phyloP scores from a whole-genome alignment of 2,329 filamentous ascomycete species.

The Colletotrichum tropicicola region DNA sequence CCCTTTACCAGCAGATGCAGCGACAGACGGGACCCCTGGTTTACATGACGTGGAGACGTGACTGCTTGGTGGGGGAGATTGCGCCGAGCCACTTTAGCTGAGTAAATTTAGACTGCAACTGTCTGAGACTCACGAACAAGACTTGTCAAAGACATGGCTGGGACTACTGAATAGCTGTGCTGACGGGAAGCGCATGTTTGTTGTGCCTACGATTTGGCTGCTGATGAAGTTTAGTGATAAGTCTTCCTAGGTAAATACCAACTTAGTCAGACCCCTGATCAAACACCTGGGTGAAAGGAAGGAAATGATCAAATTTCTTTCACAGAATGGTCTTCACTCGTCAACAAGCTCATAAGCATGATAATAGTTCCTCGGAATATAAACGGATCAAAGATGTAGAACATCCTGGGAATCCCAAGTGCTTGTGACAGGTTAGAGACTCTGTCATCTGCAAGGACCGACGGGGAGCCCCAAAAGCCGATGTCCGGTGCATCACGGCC shows the following conservation, averaged over 20 bases:
- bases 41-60: slow-evolving; percentile 20
- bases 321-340: too few relatives aligned
- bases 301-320: too few relatives aligned
- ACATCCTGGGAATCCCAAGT: too few relatives aligned
- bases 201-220: not conserved
- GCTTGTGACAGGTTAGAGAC: too few relatives aligned
- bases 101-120: not conserved
- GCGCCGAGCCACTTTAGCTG: slow-evolving; percentile 22
- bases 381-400: too few relatives aligned
- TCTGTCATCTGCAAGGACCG: too few relatives aligned
- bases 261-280: too few relatives aligned
- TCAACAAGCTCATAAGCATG: too few relatives aligned
- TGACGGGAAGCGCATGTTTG: not conserved
- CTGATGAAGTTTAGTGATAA: not conserved
- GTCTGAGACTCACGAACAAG: not conserved
- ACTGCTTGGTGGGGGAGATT: slow-evolving; percentile 22
- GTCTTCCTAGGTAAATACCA: too few relatives aligned
- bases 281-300: too few relatives aligned
- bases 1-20: slow-evolving; percentile 18
- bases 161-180: not conserved
- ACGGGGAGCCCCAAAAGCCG: too few relatives aligned
- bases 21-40: slow-evolving; percentile 12
- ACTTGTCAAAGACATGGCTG: not conserved
- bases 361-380: too few relatives aligned
- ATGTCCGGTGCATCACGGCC: not conserved